Base-by-base conservation (phyloP, 345 rosid genomes). In the Trapa bicornis region DNA sequence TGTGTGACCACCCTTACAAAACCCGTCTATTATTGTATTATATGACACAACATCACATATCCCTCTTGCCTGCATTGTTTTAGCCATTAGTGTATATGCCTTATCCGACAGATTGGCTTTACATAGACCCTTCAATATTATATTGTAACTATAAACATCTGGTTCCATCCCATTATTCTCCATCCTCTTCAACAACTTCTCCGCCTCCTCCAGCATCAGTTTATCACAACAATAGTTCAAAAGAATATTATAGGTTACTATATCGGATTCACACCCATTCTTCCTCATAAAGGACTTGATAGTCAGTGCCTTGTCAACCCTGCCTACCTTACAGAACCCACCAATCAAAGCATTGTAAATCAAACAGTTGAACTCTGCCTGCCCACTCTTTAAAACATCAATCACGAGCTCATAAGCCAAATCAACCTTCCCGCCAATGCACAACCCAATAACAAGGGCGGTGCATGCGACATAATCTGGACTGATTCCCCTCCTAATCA, bases 141-240 rank as follows among this genome's bases (percentile, higher is more conserved):
- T 91, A 72, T 91, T 94, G 71, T 91, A 89, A 78, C 96, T 89
- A 79, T 83, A 91, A 38, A 76, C 77, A 77, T 94, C 96, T 60
- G 84, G 97, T 75, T 82, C 74, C 71, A 86, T 77, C 79, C 95
- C 95, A 66, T 68, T 82, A 68, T 83, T 82, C 75, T 82, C 86
- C 95, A 94, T 90, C 75, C 80, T 79, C 11, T 64, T 73, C 78
- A 87, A 73, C 73, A 88, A 77, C 66, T 82, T 80, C 75, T 78
- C 83, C 1, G 87, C 92, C 67, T 85, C 86, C 54, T 79, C 88
- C 81, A 89, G 67, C 93, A 79, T 76, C 48, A 76, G 72, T 75
- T 75, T 72, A 47, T 89, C 78, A 64, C 93, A 89, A 70, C 74
- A 89, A 72, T 85, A 87, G 80, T 83, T 87, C 83, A 94, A 82